phyloP scores from a whole-genome alignment of 2,329 filamentous ascomycete species.

The Fusarium albidum region DNA sequence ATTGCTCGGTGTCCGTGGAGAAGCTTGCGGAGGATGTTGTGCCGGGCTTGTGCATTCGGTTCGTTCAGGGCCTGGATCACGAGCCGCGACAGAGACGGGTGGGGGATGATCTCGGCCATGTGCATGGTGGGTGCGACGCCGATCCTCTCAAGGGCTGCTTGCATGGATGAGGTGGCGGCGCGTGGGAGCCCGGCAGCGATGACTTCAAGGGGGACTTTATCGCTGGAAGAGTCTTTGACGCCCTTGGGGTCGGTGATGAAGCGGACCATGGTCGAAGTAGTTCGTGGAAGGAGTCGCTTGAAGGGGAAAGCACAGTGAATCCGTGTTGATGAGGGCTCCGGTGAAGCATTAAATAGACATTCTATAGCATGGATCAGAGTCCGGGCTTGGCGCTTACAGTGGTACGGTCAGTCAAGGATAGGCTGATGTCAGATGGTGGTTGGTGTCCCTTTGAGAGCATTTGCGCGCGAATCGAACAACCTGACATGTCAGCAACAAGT shows the following conservation, averaged over 20 bases:
- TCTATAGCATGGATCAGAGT: no score
- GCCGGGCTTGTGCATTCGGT: slow-evolving; percentile 35
- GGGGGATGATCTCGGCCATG: slow-evolving; percentile 42
- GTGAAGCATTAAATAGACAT: no score
- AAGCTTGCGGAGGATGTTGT: slow-evolving; percentile 42
- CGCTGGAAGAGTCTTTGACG: slow-evolving; percentile 1
- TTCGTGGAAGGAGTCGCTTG: no score
- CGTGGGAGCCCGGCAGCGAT: slow-evolving; percentile 45
- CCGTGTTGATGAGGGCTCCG: no score
- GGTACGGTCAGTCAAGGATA: no score
- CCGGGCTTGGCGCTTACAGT: no score
- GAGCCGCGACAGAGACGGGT: slow-evolving; percentile 34
- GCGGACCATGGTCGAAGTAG: slow-evolving; percentile 19
- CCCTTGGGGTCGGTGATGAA: slow-evolving; percentile 27
- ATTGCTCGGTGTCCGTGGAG: slow-evolving; percentile 43
- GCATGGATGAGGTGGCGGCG: slow-evolving; percentile 48
- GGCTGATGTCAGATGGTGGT: no score
- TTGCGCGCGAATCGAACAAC: no score
- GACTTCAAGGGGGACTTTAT: slow-evolving; percentile 27
- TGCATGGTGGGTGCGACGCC: slow-evolving; percentile 45
- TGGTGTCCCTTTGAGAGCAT: no score
- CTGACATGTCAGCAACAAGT: no score
- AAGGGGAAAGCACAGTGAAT: no score
- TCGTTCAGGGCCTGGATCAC: slow-evolving; percentile 41
- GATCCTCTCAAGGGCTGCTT: slow-evolving; percentile 44